Base-by-base conservation (phyloP, 1,284 basidiomycete species). In the Pyrrhoderma lamaoense region DNA sequence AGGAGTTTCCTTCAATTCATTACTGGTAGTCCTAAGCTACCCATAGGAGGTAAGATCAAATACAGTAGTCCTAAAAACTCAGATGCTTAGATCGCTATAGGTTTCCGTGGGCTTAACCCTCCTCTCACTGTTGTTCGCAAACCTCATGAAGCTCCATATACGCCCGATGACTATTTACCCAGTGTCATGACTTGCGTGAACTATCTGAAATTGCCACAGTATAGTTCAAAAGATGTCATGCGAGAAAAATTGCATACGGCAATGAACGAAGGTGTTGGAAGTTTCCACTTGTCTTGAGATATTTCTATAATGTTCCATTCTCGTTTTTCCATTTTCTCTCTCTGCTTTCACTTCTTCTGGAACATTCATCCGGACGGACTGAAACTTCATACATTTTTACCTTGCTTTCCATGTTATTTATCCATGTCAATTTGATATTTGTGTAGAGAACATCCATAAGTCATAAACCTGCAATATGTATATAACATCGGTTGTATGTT, bases 101-200 rank as follows among this genome's bases (percentile, higher is more conserved):
- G 96, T 48, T 99, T 99, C 83, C 83, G 90, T 53, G 93, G 92
- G 2, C 75, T 99, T 52, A 94, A 90, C 60, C 96, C 96, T 2
- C 83, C 89, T 11, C 76, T 99, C 56, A 99, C 96, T 1, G 93
- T 99, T 9, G 95, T 99, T 42, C 87, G 94, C 60, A 97, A 99
- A 66, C 92, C 92, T 16, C 93, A 95, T 61, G 96, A 98, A 67
- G 73, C 89, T 3, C 89, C 91, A 8, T 74, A 93, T 58, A 81
- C 82, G 14, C 90, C 95, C 1, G 93, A 99, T 65, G 91, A 96
- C 66, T 96, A 96, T 65, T 73, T 99, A 37, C 95, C 95, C 0
- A 94, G 91, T 64, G 94, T 98, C 42, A 98, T 98, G 95, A 98
- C 95, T 8, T 99, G 95, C 65, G 94, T 95, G 58, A 96, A 97